Conservation (phyloP, 805 yeast species). For the Candida boleticola region DNA sequence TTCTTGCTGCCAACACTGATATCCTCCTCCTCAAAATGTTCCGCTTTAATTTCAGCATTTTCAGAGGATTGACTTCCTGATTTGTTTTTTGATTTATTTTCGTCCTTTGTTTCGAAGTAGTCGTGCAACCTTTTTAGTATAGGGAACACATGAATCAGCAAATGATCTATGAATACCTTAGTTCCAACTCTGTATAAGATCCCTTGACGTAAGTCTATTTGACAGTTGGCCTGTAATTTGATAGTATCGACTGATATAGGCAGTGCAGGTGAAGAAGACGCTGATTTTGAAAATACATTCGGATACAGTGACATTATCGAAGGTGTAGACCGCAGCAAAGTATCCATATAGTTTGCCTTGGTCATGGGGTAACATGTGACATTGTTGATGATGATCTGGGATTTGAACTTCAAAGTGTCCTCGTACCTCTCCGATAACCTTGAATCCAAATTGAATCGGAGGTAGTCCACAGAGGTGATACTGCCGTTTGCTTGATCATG, state of each 20-base stretch:
- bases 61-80: background rate
- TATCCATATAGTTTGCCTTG: background rate
- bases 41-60: background rate
- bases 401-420: slow-evolving; percentile 17
- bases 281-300: no score
- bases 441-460: slow-evolving; percentile 19
- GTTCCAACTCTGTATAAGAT: slow-evolving; percentile 15
- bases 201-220: slow-evolving; percentile 17
- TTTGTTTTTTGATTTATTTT: background rate
- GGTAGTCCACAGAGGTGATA: slow-evolving; percentile 15
- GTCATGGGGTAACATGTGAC: slow-evolving; percentile 1
- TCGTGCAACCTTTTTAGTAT: slow-evolving; percentile 13
- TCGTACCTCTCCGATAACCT: slow-evolving; percentile 16
- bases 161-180: slow-evolving; percentile 21
- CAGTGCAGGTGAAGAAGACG: background rate
- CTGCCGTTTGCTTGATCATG: slow-evolving; percentile 2
- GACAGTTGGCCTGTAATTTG: slow-evolving; percentile 14
- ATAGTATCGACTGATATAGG: slow-evolving; percentile 8
- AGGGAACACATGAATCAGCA: slow-evolving; percentile 20
- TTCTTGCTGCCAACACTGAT: background rate
- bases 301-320: background rate
- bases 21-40: background rate
- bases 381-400: slow-evolving; percentile 11
- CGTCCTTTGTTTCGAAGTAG: background rate
- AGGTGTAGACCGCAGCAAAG: background rate